Base-by-base conservation (phyloP, 371 early-diverging fungal species). In the Apophysomyces variabilis region DNA sequence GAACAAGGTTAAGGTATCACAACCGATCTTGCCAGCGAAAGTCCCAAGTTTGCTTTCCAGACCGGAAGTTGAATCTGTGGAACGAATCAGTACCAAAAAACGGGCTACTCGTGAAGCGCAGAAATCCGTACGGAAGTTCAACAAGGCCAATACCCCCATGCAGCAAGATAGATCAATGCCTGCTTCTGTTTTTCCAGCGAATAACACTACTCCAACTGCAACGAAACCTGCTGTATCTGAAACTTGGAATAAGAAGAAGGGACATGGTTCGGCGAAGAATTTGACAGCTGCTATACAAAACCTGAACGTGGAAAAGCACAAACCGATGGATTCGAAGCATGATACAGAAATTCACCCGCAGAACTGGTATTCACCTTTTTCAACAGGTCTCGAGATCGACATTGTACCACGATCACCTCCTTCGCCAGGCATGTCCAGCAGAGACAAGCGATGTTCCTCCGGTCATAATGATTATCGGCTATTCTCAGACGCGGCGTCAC, bases 361-460 rank as follows among this genome's bases (percentile, higher is more conserved):
- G 43, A 69, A 58, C 46, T 69, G 69, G 69, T 69, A 69, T 45
- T 69, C 69, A 18, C 69, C 69, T 9, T 69, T 69, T 54, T 69
- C 69, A 0, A 69, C 69, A 4, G 69, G 69, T 13, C 58, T 69
- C 5, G 69, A 69, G 32, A 64, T 69, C 50, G 65, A 69, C 36
- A 64, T 69, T 38, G 60, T 38, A 8, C 54, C 54, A 50, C 54
- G 54, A 11, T 50, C 54, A 9, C 54, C 54, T n/a, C 54, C 54
- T 21, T 50, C 54, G 7, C 54, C 54, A 50, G 54, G 35, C 21
- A 50, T 50, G 54, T n/a, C 54, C 21, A 50, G 54, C 9, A 16
- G 35, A 9, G 54, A 26, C 32, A 50, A 50, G 21, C 54, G 54
- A 21, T 26, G 9, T 50, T 50, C 54, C 7, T n/a, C 54, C 9